Evolutionary conservation across 129 eudicot species (phyloP).

Genomic region (Tagetes patula): DNA sequence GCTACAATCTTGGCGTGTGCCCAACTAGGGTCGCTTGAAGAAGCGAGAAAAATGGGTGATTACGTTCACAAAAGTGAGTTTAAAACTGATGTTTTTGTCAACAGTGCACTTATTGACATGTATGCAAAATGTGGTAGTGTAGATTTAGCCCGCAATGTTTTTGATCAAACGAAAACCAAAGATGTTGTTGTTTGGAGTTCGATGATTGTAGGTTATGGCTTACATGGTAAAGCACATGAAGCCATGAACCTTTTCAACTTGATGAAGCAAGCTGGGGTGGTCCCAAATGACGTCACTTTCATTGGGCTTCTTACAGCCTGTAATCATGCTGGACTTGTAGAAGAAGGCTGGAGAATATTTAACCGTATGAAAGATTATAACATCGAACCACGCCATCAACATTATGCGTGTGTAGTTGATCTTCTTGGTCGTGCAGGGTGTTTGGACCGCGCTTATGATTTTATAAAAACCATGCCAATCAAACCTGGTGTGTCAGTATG

Average conservation of each 20-base stretch:
- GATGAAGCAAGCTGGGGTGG: constrained; percentile 49
- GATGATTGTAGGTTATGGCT: constrained; percentile 76
- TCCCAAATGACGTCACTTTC: constrained; percentile 77
- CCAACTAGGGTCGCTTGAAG: constrained; percentile 58
- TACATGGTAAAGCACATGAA: constrained; percentile 67
- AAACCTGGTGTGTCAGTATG: constrained; percentile 68
- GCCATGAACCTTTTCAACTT: constrained; percentile 56
- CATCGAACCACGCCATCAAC: constrained; percentile 64
- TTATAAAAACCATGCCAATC: constrained; percentile 58
- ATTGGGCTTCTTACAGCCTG: constrained; percentile 80
- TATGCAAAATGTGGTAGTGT: constrained; percentile 83
- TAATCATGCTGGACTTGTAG: constrained; percentile 76
- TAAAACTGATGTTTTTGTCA: constrained; percentile 44
- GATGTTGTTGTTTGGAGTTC: constrained; percentile 89
- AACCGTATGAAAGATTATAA: constrained; percentile 54
- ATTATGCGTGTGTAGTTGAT: constrained; percentile 75
- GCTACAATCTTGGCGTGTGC: constrained; percentile 72
- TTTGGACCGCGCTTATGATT: constrained; percentile 55
- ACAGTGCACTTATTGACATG: constrained; percentile 80
- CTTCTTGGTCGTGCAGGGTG: constrained; percentile 84
- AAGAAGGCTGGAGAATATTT: constrained; percentile 62
- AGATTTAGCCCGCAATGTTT: constrained; percentile 61
- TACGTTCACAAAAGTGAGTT: constrained; percentile 38
- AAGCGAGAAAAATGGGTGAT: constrained; percentile 61
- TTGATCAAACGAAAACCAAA: constrained; percentile 39